phyloP scores from a whole-genome alignment of 306 rosid species.

The Lithocarpus polystachyus region DNA sequence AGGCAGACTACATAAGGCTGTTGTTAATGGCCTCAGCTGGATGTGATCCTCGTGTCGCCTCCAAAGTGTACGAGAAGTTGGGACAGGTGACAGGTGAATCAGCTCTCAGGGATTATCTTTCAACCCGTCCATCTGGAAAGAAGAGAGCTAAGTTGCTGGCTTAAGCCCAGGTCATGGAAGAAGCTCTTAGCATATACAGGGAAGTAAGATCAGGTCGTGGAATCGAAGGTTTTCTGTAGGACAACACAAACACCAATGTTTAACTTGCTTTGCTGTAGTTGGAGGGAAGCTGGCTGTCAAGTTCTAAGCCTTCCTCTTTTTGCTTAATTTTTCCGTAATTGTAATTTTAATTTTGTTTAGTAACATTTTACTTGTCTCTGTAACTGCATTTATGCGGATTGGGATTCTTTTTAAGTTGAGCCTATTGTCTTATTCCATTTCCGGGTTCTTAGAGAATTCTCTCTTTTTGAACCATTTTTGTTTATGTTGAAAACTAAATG shows the following conservation, averaged over 20 bases:
- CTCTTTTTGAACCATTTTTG: background rate
- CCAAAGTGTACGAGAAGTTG: constrained; percentile 57
- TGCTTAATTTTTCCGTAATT: background rate
- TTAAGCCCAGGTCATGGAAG: constrained; percentile 69
- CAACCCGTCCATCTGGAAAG: constrained; percentile 66
- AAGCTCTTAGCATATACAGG: constrained; percentile 51
- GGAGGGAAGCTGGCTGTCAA: background rate
- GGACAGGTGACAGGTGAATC: constrained; percentile 47
- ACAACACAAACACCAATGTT: background rate
- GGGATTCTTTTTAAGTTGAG: background rate
- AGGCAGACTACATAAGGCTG: constrained; percentile 85
- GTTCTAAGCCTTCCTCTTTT: background rate
- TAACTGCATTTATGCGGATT: too few relatives aligned
- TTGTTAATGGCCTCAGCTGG: constrained; percentile 74
- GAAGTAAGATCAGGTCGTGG: constrained; percentile 45
- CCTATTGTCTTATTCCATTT: background rate
- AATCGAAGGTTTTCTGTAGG: constrained; percentile 65
- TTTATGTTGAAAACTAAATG: background rate
- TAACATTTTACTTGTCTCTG: too few relatives aligned
- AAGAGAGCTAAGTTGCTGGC: constrained; percentile 64
- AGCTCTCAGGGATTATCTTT: constrained; percentile 41
- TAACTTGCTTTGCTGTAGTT: background rate
- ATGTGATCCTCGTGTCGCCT: constrained; percentile 73
- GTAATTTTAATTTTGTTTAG: background rate
- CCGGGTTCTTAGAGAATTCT: background rate